These are phyloP conservation scores for Mortierella sp. DNA, from an alignment of 371 early-diverging fungal genomes.

Conservation along the genomic window DNA sequence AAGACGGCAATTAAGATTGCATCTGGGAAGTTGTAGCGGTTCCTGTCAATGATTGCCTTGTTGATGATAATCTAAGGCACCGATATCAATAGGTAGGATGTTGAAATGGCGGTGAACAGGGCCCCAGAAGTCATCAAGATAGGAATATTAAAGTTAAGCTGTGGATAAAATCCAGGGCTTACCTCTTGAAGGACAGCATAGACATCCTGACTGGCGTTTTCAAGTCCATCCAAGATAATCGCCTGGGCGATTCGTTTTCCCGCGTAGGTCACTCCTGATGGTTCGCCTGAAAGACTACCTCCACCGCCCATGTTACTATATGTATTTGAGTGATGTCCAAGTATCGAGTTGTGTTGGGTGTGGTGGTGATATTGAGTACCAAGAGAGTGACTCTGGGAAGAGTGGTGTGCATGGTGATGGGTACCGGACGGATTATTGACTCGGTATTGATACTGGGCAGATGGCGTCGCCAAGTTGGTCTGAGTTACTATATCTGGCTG, in stretches of 20 bases:
- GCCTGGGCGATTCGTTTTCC: constrained; percentile 57
- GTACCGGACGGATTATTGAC: neutral
- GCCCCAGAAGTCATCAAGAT: neutral
- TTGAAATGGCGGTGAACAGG: neutral
- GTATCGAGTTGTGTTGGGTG: constrained; percentile 8
- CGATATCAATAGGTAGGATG: neutral
- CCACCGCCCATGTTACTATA: neutral
- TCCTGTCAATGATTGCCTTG: constrained; percentile 58
- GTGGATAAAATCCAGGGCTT: neutral
- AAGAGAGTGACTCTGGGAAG: constrained; percentile 1
- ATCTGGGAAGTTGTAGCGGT: constrained; percentile 41
- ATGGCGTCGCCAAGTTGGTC: constrained; percentile 19
- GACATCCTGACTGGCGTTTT: constrained; percentile 56
- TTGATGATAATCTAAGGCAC: constrained; percentile 54
- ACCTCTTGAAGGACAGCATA: constrained; percentile 64
- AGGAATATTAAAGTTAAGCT: neutral
- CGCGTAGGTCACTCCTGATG: constrained; percentile 26
- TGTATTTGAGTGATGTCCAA: constrained; percentile 20
- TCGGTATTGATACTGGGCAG: constrained; percentile 26
- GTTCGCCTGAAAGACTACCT: constrained; percentile 10
- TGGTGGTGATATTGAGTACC: constrained; percentile 16
- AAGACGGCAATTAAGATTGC: constrained; percentile 41
- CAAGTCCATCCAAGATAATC: constrained; percentile 57
- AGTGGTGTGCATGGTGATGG: constrained; percentile 7
- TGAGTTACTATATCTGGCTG: constrained; percentile 31